A percentile compares a stretch with the other conserved stretches of the same genome.
phyloP scores from a whole-genome alignment of 2,329 filamentous ascomycete species.

The Trichoderma sp. region DNA sequence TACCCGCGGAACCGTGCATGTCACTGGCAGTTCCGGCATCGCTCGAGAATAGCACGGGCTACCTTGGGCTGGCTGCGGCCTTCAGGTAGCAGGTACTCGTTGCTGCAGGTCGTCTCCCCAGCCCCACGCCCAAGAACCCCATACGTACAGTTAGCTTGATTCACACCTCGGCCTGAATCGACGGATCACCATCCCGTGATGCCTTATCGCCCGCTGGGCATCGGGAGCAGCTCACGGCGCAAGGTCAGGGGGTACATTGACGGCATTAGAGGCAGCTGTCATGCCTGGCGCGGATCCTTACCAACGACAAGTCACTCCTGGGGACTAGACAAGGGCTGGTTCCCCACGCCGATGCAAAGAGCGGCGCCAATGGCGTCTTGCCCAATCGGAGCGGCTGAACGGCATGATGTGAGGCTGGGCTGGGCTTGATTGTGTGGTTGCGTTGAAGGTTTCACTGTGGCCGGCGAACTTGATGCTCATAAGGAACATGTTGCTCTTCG shows the following conservation, averaged over 20 bases:
- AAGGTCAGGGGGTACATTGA: conserved; percentile 6
- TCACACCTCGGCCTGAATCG: conserved; percentile 14
- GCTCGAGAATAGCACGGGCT: background rate
- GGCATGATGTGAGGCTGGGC: conserved; percentile 11
- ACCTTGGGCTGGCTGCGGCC: no score
- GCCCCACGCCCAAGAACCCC: no score
- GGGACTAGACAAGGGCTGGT: conserved; percentile 19
- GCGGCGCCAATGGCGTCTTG: background rate
- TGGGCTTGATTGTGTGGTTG: conserved; percentile 1
- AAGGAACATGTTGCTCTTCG: no score
- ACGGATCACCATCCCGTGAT: conserved; percentile 24
- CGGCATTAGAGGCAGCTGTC: conserved; percentile 20
- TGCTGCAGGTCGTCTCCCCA: background rate
- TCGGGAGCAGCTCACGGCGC: background rate
- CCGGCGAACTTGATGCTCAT: background rate
- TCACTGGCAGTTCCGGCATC: background rate
- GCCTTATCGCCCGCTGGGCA: conserved; percentile 15
- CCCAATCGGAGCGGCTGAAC: conserved; percentile 26
- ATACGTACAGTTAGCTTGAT: conserved; percentile 7
- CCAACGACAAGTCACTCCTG: conserved; percentile 32
- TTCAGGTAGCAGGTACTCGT: background rate
- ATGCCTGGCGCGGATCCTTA: conserved; percentile 30
- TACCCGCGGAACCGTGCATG: background rate
- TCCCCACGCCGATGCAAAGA: conserved; percentile 23
- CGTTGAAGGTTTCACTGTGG: conserved; percentile 10